Evolutionary conservation across 306 rosid species (phyloP).

Genomic region (Citrullus amarus): DNA sequence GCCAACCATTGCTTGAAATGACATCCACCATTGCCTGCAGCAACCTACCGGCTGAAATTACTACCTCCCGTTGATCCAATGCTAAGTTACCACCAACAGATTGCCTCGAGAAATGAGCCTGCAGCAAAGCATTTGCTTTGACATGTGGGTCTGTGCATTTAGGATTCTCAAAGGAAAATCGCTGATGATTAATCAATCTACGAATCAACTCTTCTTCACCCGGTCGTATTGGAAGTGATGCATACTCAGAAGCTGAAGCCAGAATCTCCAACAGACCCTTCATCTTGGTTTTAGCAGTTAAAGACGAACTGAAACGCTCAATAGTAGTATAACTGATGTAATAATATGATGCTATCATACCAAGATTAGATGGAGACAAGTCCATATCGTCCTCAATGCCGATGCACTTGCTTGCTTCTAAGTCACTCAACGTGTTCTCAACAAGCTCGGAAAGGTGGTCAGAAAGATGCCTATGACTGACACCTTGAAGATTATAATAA

Average conservation of each 20-base stretch:
- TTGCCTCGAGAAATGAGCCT: conserved; percentile 91
- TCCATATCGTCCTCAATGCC: conserved; percentile 69
- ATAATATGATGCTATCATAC: conserved; percentile 82
- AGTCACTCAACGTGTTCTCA: conserved; percentile 66
- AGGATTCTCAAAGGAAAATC: conserved; percentile 73
- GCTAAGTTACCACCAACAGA: conserved; percentile 66
- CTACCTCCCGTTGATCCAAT: conserved; percentile 76
- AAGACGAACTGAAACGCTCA: conserved; percentile 73
- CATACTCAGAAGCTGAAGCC: conserved; percentile 85
- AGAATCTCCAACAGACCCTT: conserved; percentile 81
- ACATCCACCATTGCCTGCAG: conserved; percentile 97
- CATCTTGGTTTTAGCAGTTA: conserved; percentile 79
- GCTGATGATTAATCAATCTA: conserved; percentile 78
- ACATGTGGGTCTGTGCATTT: conserved; percentile 75
- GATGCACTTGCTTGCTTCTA: conserved; percentile 79
- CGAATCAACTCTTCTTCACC: conserved; percentile 84
- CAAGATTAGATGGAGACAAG: conserved; percentile 79
- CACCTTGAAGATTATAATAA: conserved; percentile 93
- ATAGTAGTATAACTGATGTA: conserved; percentile 77
- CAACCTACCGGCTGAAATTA: conserved; percentile 67
- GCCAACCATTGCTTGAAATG: conserved; percentile 89
- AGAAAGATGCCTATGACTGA: conserved; percentile 84
- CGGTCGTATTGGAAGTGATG: conserved; percentile 73
- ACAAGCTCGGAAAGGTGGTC: conserved; percentile 90
- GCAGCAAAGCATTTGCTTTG: conserved; percentile 80